These are phyloP conservation scores for Phytophthora colocasiae DNA, from an alignment of 352 stramenopile species.

Conservation along the genomic window DNA sequence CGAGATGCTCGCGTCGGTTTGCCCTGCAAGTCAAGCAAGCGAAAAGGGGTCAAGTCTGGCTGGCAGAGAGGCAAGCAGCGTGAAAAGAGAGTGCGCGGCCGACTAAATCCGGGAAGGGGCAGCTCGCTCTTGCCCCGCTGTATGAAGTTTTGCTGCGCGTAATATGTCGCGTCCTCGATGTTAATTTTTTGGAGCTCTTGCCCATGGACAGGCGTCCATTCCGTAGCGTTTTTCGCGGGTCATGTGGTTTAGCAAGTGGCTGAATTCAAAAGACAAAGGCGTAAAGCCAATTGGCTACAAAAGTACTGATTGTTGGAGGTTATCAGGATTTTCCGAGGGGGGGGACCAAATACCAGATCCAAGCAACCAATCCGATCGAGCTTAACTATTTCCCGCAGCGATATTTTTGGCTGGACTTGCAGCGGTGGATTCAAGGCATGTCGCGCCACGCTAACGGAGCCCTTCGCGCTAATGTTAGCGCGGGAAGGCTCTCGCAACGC, in stretches of 20 bases:
- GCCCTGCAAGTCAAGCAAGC: constrained; percentile 8
- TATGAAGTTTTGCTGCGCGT: constrained; percentile 30
- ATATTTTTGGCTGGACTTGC: constrained; percentile 35
- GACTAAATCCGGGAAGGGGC: constrained; percentile 29
- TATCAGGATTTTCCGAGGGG: constrained; percentile 42
- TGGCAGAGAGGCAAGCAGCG: constrained; percentile 35
- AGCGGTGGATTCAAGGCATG: constrained; percentile 27
- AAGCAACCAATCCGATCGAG: constrained; percentile 18
- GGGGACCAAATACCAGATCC: constrained; percentile 38
- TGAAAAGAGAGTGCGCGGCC: constrained; percentile 28
- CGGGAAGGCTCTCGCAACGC: constrained; percentile 20
- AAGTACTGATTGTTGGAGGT: constrained; percentile 27
- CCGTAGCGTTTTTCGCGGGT: constrained; percentile 19
- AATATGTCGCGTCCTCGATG: constrained; percentile 29
- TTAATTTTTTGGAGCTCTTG: constrained; percentile 36
- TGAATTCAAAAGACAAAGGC: background rate
- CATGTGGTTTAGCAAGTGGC: constrained; percentile 11
- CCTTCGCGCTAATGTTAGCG: constrained; percentile 23
- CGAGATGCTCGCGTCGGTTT: constrained; percentile 37
- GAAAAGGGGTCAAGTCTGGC: constrained; percentile 26
- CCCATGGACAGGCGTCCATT: constrained; percentile 9
- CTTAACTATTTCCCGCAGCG: constrained; percentile 23
- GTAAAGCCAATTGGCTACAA: constrained; percentile 16
- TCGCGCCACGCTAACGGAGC: constrained; percentile 27
- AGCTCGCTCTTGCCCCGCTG: background rate